Percentiles rank a stretch among this genome's conserved stretches.
These are phyloP conservation scores for Mycena belliarum DNA, from an alignment of 768 basidiomycete genomes.

Conservation along the genomic window DNA sequence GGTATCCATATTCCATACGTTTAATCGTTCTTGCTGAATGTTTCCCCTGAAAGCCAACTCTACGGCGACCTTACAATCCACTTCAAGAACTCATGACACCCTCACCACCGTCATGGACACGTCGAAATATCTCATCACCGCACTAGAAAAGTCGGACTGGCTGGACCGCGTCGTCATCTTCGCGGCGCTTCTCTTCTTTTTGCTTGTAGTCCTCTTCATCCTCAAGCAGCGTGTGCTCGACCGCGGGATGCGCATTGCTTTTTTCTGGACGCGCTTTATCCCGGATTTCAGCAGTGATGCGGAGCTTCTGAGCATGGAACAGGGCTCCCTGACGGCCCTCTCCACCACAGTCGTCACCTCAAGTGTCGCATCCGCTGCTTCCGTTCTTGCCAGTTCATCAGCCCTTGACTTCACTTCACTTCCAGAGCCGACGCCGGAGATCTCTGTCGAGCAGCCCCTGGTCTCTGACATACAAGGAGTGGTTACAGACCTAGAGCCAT, in stretches of 20 bases:
- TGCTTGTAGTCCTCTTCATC: conserved; percentile 82
- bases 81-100: conserved; percentile 75
- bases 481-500: neutral
- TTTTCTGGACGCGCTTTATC: conserved; percentile 86
- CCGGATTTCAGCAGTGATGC: conserved; percentile 50
- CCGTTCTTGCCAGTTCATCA: conserved; percentile 5
- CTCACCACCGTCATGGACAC: conserved; percentile 71
- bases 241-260: conserved; percentile 71
- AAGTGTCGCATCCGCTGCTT: conserved; percentile 1
- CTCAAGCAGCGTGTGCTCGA: conserved; percentile 87
- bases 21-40: neutral
- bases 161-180: conserved; percentile 88
- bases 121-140: conserved; percentile 83
- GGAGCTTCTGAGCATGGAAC: conserved; percentile 36
- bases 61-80: conserved; percentile 70
- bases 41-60: conserved; percentile 65
- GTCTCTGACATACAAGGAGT: neutral
- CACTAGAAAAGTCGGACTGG: conserved; percentile 89
- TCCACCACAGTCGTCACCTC: conserved; percentile 8
- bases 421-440: neutral
- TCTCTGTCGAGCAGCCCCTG: neutral
- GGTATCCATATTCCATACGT: conserved; percentile 44
- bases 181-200: conserved; percentile 78
- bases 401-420: neutral
- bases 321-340: conserved; percentile 25